Percentiles rank a stretch among this genome's conserved stretches.
phyloP scores from a whole-genome alignment of 1,139 yeast genomes.

The Blastobotrys aristatus region DNA sequence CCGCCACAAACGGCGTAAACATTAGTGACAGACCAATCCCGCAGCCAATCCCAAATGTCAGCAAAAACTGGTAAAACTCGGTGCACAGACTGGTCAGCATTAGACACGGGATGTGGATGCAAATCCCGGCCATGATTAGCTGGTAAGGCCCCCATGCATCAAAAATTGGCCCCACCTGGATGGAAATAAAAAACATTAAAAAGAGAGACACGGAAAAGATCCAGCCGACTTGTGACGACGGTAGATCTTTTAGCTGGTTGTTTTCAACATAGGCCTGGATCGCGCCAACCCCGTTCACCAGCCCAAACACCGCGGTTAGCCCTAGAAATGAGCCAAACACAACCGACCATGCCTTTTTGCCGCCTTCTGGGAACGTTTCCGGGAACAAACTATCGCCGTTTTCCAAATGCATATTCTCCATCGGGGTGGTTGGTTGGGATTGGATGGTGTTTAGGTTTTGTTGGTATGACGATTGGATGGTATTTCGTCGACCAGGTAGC shows the following conservation, averaged over 20 bases:
- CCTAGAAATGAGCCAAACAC: constrained; percentile 63
- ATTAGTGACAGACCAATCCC: constrained; percentile 59
- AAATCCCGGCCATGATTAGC: constrained; percentile 44
- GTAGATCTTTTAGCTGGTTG: constrained; percentile 46
- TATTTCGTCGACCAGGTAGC: not conserved
- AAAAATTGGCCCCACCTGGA: constrained; percentile 57
- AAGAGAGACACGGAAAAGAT: constrained; percentile 58
- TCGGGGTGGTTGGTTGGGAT: constrained; percentile 1
- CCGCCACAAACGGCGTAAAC: constrained; percentile 55
- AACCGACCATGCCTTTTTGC: constrained; percentile 49
- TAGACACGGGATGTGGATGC: constrained; percentile 47
- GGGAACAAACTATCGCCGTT: constrained; percentile 4
- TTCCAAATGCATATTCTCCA: constrained; percentile 8
- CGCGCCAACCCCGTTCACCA: constrained; percentile 65
- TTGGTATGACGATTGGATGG: not conserved
- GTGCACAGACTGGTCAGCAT: constrained; percentile 53
- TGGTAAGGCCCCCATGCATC: constrained; percentile 54
- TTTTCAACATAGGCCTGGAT: constrained; percentile 58
- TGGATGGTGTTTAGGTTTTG: constrained; percentile 1
- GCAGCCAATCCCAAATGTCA: constrained; percentile 50
- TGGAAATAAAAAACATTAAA: constrained; percentile 50
- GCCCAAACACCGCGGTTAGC: constrained; percentile 56
- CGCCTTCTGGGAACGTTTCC: constrained; percentile 33
- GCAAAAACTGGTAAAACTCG: constrained; percentile 52
- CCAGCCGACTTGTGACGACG: constrained; percentile 57